Evolutionary conservation across 106 monocot species (phyloP).

Genomic region (Phalaenopsis equestris): DNA sequence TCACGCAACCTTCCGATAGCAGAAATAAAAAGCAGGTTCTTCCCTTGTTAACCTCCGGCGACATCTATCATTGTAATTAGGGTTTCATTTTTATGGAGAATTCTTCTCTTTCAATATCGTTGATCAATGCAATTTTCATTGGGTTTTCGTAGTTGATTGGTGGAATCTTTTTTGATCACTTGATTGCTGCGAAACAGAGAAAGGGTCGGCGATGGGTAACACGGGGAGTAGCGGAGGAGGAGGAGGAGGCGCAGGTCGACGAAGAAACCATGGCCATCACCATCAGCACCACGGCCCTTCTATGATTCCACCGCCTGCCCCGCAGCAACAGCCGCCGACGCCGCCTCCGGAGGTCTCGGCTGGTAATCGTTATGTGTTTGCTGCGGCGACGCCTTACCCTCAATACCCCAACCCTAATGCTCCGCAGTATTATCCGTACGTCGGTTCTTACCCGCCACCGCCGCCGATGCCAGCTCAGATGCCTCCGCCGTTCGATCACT

Average conservation of each 20-base stretch:
- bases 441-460: conserved; percentile 47
- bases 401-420: conserved; percentile 55
- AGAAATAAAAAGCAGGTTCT: conserved; percentile 11
- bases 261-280: conserved; percentile 10
- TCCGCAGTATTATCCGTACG: conserved; percentile 35
- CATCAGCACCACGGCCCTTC: conserved; percentile 4
- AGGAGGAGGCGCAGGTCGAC: conserved; percentile 1
- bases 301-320: conserved; percentile 7
- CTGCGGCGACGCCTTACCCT: conserved; percentile 57
- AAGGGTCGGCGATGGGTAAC: conserved; percentile 13
- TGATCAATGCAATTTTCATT: not conserved
- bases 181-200: not conserved
- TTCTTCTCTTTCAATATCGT: not conserved
- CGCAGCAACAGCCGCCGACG: conserved; percentile 17
- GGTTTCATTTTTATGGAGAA: not conserved
- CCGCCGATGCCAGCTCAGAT: conserved; percentile 34
- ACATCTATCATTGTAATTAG: not conserved
- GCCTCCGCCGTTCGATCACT: conserved; percentile 62
- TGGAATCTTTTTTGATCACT: not conserved
- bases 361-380: conserved; percentile 61
- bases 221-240: conserved; percentile 10
- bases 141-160: not conserved
- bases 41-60: not conserved
- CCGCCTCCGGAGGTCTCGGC: conserved; percentile 19
- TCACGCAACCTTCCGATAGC: conserved; percentile 12